Evolutionary conservation across 805 yeast species (phyloP).

Genomic region (Pichia rugopelliculosa): DNA sequence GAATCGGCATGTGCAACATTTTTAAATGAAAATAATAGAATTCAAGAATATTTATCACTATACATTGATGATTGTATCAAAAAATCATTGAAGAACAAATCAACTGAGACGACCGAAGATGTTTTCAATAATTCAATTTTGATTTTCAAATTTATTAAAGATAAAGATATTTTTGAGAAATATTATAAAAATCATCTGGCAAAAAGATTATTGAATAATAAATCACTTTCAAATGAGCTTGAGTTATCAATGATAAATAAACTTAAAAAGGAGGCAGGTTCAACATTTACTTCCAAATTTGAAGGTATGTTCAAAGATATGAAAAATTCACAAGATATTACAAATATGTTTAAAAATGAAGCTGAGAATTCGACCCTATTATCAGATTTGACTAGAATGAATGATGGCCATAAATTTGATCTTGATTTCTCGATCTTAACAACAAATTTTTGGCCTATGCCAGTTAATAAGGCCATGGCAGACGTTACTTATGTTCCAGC

Average conservation of each 20-base stretch:
- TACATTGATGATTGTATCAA: constrained; percentile 53
- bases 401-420: constrained; percentile 30
- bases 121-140: constrained; percentile 48
- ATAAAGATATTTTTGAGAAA: constrained; percentile 80
- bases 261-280: constrained; percentile 70
- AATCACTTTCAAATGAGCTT: constrained; percentile 43
- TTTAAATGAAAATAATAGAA: constrained; percentile 39
- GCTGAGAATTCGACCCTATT: constrained; percentile 14
- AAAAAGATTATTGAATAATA: constrained; percentile 55
- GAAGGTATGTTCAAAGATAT: constrained; percentile 87
- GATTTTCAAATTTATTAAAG: constrained; percentile 62
- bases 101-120: constrained; percentile 38
- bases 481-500: constrained; percentile 37
- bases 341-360: constrained; percentile 11
- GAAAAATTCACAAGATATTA: constrained; percentile 43
- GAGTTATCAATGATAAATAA: constrained; percentile 64
- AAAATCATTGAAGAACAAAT: constrained; percentile 39
- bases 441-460: constrained; percentile 62
- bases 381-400: constrained; percentile 11
- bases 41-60: constrained; percentile 49
- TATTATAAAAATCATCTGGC: constrained; percentile 84
- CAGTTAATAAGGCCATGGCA: constrained; percentile 29
- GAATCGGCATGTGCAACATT: constrained; percentile 57
- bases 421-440: constrained; percentile 51
- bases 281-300: constrained; percentile 67